phyloP scores from a whole-genome alignment of 78 protist species.

The Tieghemostelium lacteum region DNA sequence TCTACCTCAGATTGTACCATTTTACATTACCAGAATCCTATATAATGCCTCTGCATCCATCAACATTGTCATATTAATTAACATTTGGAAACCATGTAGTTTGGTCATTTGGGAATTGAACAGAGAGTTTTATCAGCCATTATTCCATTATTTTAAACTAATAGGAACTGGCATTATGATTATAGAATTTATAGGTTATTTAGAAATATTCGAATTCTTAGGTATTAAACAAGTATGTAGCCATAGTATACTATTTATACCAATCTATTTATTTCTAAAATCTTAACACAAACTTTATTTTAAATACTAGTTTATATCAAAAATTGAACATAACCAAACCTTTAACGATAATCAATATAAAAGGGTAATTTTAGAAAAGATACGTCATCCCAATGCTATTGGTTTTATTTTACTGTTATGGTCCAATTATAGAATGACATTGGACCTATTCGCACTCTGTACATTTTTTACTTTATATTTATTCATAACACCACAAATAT shows the following conservation, averaged over 20 bases:
- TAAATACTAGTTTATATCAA: background rate
- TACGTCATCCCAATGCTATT: slow-evolving; percentile 16
- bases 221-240: background rate
- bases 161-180: background rate
- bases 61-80: background rate
- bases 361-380: background rate
- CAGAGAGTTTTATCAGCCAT: background rate
- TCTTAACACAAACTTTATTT: too few species aligned
- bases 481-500: too few species aligned
- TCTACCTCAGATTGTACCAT: background rate
- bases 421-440: slow-evolving; percentile 16
- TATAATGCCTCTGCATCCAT: slow-evolving; percentile 1
- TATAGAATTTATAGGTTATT: background rate
- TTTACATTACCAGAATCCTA: background rate
- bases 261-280: background rate
- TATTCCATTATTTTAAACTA: background rate
- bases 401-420: background rate
- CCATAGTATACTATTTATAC: background rate
- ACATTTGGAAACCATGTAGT: too few species aligned
- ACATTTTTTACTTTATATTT: slow-evolving; percentile 6
- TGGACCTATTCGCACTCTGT: slow-evolving; percentile 3
- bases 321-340: background rate
- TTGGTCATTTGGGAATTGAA: background rate
- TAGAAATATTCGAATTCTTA: slow-evolving; percentile 5
- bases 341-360: background rate